Evolutionary conservation across 371 early-diverging fungal genomes (phyloP), one percentile per base, ranked within the genome.

Genomic region (Parasitella parasitica): DNA sequence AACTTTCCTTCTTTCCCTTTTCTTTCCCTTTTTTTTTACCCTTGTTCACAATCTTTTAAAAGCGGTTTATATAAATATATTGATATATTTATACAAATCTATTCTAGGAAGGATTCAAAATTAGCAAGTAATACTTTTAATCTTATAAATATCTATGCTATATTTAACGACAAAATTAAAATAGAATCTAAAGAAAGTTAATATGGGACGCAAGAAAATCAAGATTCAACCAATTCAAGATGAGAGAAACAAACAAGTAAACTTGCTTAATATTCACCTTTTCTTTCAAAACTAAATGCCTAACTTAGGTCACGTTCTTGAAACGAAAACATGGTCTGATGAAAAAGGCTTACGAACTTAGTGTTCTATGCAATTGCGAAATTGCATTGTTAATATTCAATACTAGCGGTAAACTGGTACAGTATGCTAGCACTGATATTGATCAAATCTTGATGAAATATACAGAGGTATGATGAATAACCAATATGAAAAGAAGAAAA

Each of bases 321-420:
- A 99, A 99, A 79, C 88, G 99, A 63, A 99, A 99, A 80, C 89
- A 90, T 59, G 99, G 99, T n/a, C 83, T 99, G 57, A 95, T 99
- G 94, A 99, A 99, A 78, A 99, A 99, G 78, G 98, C 99, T 2
- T 96, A 94, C 80, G 99, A 99, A 76, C 89, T 99, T 26, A 89
- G 89, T 65, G 93, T 96, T 1, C 86, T 99, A 22, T 98, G 99
- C 80, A 94, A 94, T 67, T 94, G 97, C 75, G 96, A 99, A 71
- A 93, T 99, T 50, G 96, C 92, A 0, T 80, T 97, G 8, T 91
- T 97, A 58, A 94, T 97, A 67, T 95, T 97, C 71, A 77, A 77
- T 46, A 88, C 88, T 28, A 93, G 91, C 66, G 90, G 91, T 72
- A 97, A 95, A 72, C 85, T 97, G n/a, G 89, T 94, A 24, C 95